phyloP scores from a whole-genome alignment of 768 basidiomycete genomes.

The Tricholoma terreum region DNA sequence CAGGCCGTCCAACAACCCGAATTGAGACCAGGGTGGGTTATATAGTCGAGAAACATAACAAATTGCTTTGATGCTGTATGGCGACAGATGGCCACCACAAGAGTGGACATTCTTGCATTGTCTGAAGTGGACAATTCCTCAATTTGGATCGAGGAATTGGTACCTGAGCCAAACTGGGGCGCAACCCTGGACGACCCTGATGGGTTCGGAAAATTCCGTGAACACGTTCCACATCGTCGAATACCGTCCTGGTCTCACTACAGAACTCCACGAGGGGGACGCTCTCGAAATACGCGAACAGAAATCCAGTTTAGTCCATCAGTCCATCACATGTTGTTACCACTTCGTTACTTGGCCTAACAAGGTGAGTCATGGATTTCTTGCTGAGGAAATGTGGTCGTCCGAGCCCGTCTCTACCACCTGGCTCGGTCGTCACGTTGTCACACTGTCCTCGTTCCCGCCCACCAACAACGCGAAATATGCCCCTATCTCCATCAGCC shows the following conservation, averaged over 20 bases:
- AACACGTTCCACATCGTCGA: conserved; percentile 5
- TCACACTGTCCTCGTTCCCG: neutral
- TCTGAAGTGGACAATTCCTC: conserved; percentile 1
- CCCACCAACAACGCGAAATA: neutral
- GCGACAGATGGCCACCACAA: neutral
- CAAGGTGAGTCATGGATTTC: too few species aligned
- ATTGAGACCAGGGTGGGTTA: neutral
- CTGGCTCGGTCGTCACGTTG: neutral
- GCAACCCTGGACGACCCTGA: neutral
- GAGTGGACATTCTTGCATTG: conserved; percentile 7
- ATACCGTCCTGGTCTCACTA: too few species aligned
- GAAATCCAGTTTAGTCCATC: too few species aligned
- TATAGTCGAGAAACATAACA: neutral
- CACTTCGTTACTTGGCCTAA: too few species aligned
- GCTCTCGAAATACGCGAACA: too few species aligned
- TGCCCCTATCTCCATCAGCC: neutral
- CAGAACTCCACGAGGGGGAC: too few species aligned
- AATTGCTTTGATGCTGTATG: neutral
- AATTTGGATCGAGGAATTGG: neutral
- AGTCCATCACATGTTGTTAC: too few species aligned
- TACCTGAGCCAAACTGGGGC: neutral
- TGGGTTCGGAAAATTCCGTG: conserved; percentile 13
- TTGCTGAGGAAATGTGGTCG: too few species aligned
- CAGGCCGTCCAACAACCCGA: too few species aligned
- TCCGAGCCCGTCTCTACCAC: too few species aligned